Percentiles rank a stretch among this genome's conserved stretches.
Conservation (phyloP, 208 protist genomes). For the Blechomonas ayalai region DNA sequence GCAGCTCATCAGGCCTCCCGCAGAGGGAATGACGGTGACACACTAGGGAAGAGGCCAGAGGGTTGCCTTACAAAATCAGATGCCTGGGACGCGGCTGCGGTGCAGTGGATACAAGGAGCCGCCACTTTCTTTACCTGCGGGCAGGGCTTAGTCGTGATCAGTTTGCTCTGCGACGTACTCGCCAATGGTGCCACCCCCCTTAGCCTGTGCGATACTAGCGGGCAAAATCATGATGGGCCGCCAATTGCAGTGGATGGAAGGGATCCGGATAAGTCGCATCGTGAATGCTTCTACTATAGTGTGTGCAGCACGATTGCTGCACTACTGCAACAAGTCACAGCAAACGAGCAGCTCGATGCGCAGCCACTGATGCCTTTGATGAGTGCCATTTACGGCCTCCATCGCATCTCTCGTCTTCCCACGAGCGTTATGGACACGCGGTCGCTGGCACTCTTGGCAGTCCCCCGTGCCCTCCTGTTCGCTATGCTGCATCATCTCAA, state of each 20-base stretch:
- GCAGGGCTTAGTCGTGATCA: conserved; percentile 59
- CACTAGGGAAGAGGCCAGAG: background rate
- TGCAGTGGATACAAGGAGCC: conserved; percentile 46
- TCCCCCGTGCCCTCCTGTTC: conserved; percentile 40
- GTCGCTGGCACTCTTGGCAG: conserved; percentile 8
- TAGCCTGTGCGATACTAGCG: background rate
- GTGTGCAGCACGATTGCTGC: background rate
- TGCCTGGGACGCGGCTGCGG: conserved; percentile 26
- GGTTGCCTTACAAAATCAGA: background rate
- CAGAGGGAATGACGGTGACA: background rate
- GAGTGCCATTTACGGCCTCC: conserved; percentile 46
- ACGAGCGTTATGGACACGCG: conserved; percentile 9
- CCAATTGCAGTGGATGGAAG: background rate
- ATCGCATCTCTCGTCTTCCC: conserved; percentile 15
- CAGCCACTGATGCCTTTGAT: conserved; percentile 61
- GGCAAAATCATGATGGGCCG: too few relatives aligned
- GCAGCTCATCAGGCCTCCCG: conserved; percentile 33
- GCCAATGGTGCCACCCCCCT: background rate
- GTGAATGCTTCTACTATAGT: too few relatives aligned
- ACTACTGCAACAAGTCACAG: conserved; percentile 5
- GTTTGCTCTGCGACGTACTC: conserved; percentile 66
- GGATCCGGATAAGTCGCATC: too few relatives aligned
- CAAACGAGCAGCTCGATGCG: conserved; percentile 47
- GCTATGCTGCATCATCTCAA: conserved; percentile 45
- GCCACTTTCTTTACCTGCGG: conserved; percentile 46